Evolutionary conservation across 2,329 filamentous ascomycete genomes (phyloP).

Genomic region (Juglanconis sp.): DNA sequence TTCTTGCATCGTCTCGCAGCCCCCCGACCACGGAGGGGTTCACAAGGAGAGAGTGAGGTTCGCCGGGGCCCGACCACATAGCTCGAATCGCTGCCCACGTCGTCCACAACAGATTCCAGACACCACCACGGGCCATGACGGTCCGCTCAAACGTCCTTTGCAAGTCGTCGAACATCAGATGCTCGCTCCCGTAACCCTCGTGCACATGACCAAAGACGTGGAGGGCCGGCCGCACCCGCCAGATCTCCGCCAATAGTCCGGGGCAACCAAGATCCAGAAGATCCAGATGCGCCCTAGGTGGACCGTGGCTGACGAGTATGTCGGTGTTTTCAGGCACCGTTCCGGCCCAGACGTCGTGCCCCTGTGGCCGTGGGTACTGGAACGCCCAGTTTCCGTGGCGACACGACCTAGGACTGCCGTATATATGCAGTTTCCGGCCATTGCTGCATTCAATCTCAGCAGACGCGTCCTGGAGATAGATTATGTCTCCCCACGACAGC

Average conservation of each 20-base stretch:
- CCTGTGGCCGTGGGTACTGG: conserved; percentile 23
- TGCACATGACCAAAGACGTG: conserved; percentile 39
- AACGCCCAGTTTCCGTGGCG: conserved; percentile 27
- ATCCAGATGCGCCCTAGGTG: conserved; percentile 35
- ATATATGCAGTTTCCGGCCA: conserved; percentile 20
- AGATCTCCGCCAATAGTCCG: conserved; percentile 29
- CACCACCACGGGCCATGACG: conserved; percentile 16
- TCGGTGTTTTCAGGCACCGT: conserved; percentile 24
- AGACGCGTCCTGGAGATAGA: conserved; percentile 24
- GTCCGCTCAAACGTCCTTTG: conserved; percentile 25
- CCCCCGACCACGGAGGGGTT: conserved; percentile 21
- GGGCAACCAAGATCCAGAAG: conserved; percentile 29
- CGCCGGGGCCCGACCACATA: not conserved
- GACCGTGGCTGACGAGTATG: conserved; percentile 38
- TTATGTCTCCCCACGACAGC: conserved; percentile 25
- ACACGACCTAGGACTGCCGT: conserved; percentile 19
- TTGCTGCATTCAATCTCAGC: conserved; percentile 16
- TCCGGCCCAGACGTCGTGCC: conserved; percentile 16
- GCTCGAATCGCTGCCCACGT: conserved; percentile 3
- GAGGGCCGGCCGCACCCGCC: conserved; percentile 29
- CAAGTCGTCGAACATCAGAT: conserved; percentile 27
- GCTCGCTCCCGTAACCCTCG: conserved; percentile 30
- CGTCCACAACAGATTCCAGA: conserved; percentile 19
- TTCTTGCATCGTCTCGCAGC: conserved; percentile 19
- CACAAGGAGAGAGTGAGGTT: conserved; percentile 17